Base-by-base conservation (phyloP, 2,329 filamentous ascomycete species). In the Triangularia verruculosa region DNA sequence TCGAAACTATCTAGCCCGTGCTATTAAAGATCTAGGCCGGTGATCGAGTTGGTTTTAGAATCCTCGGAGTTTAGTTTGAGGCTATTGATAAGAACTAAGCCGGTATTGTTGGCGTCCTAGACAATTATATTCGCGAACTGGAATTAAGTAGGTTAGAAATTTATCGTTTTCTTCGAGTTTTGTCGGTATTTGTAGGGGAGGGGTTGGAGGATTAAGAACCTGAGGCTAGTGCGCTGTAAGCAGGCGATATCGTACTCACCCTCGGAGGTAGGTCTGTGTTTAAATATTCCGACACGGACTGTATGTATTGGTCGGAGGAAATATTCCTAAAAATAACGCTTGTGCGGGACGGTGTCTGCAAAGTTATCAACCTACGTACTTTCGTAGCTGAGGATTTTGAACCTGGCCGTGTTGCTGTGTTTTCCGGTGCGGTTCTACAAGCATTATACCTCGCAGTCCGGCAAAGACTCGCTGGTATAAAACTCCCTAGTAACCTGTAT, bases 41-140 rank as follows among this genome's bases (percentile, higher is more conserved):
- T 30, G 81, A 88, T 64, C 87, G 86, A 24, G 95, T 95, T 0
- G 89, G 91, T 69, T 82, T 99, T 32, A 87, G 94, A 15, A 97
- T 99, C 75, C 80, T 99, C 52, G 95, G 95, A 60, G 92, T 97
- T 71, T 95, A 99, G 76, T 93, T 96, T 72, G 90, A 96, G 64
- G 90, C 95, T 11, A 92, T 99, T 30, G 92, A 96, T 72, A 98
- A 99, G 94, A 91, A 90, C 43, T 95, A 99, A 78, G 94, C 92
- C 15, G 90, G 93, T 43, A 92, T 98, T 69, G 97, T 98, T 93
- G 95, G 95, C 11, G 92, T 98, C 1, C 92, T 91, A 0, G 93
- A 98, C 30, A 32, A 32, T 12, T 32, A 32, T 11, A 32, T 32
- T 32, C 30, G 11, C 30, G 9, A 32, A 32, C 30, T 32, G 30